Evolutionary conservation across 2,329 filamentous ascomycete genomes (phyloP), one percentile per base, ranked within the genome.

Genomic region (Tolypocladium inflatum): DNA sequence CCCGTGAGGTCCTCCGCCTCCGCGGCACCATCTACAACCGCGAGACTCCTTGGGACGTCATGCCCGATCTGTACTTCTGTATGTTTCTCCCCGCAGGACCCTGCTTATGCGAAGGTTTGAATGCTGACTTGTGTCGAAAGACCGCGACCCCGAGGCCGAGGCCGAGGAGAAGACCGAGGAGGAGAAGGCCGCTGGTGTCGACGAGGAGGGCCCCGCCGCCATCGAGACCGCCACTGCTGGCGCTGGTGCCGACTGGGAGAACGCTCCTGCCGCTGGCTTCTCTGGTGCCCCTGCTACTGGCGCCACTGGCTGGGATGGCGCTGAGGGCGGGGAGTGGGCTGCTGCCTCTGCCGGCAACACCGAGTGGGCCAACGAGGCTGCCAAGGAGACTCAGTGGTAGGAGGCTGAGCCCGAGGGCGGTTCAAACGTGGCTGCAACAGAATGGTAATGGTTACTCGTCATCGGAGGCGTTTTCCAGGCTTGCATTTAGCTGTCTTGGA

Each of bases 1-100:
- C 94, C 77, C 94, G 94, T 85, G 94, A 99, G 87, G 93, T 99
- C 76, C 92, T 99, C 78, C 91, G 95, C 76, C 91, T 99, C 74
- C 91, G 94, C 72, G 94, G 95, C 71, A 97, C 92, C 74, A 91
- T 99, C 75, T 89, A 90, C 76, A 91, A 85, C 84, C 91, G 94
- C 77, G 94, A 99, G 81, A 87, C 89, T 63, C 90, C 96, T 77
- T 99, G 94, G 94, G 94, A 99, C 76, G 89, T 96, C 80, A 97
- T 99, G 88, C 91, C 95, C 73, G 94, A 99, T 88, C 82, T 99
- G 73, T 99, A 99, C 91, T 99, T 99, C 88, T 97, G 82, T 85
- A 83, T 67, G 82, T 81, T 21, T 19, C 9, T 37, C 11, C 7
- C 23, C n/a, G 15, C 17, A 23, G 5, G 30, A 17, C 58, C 23